phyloP scores from a whole-genome alignment of 805 yeast species.

The Lachancea sp. region DNA sequence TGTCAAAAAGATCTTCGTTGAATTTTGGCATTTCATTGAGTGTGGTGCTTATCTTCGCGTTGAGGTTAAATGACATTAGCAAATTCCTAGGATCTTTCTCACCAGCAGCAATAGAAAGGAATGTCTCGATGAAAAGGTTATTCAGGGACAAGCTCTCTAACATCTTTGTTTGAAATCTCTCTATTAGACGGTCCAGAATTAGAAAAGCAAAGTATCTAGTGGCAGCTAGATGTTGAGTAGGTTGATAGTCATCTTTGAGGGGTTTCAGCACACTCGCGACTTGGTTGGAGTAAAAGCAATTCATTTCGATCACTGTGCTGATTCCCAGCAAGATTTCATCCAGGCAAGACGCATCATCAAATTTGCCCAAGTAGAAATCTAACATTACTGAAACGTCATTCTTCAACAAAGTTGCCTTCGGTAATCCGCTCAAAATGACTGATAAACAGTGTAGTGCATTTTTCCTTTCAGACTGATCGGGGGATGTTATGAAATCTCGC shows the following conservation, averaged over 20 bases:
- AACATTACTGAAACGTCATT: slow-evolving; percentile 37
- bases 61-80: slow-evolving; percentile 58
- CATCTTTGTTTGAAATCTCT: slow-evolving; percentile 24
- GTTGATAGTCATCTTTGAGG: slow-evolving; percentile 41
- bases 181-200: slow-evolving; percentile 38
- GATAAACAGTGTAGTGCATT: slow-evolving; percentile 44
- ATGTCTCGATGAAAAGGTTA: slow-evolving; percentile 47
- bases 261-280: slow-evolving; percentile 35
- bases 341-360: slow-evolving; percentile 56
- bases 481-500: slow-evolving; percentile 59
- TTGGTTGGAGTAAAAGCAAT: slow-evolving; percentile 38
- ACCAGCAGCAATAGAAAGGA: slow-evolving; percentile 65
- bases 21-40: slow-evolving; percentile 35
- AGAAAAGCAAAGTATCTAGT: slow-evolving; percentile 55
- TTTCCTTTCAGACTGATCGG: slow-evolving; percentile 45
- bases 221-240: slow-evolving; percentile 53
- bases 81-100: slow-evolving; percentile 94
- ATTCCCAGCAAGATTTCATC: slow-evolving; percentile 51
- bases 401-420: slow-evolving; percentile 28
- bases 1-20: slow-evolving; percentile 72
- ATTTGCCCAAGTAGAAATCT: slow-evolving; percentile 55
- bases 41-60: slow-evolving; percentile 38
- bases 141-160: slow-evolving; percentile 21
- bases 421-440: slow-evolving; percentile 31
- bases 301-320: slow-evolving; percentile 44